A percentile compares a stretch with the other conserved stretches of the same genome.
Conservation (phyloP, 805 yeast genomes). For the Cyberlindnera galapagoensis region DNA sequence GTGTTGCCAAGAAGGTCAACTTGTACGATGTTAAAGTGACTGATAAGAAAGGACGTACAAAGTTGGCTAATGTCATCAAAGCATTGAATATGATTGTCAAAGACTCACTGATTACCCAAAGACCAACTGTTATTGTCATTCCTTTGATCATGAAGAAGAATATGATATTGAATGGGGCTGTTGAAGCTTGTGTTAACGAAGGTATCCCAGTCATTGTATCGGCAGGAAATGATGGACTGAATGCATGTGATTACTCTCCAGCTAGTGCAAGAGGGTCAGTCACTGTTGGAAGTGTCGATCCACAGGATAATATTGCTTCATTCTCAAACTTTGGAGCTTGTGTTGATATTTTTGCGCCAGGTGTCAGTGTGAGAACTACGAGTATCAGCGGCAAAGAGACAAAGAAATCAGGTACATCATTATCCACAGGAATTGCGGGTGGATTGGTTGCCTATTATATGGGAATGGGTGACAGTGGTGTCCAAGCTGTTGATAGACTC, state of each 20-base stretch:
- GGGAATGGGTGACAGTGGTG: slow-evolving; percentile 32
- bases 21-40: slow-evolving; percentile 39
- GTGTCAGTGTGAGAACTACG: slow-evolving; percentile 38
- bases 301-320: slow-evolving; percentile 47
- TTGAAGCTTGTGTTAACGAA: slow-evolving; percentile 33
- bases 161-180: slow-evolving; percentile 37
- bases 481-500: slow-evolving; percentile 32
- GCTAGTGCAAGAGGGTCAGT: slow-evolving; percentile 50
- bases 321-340: slow-evolving; percentile 44
- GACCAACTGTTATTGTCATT: slow-evolving; percentile 33
- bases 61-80: slow-evolving; percentile 27
- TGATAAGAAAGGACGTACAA: slow-evolving; percentile 31
- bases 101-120: slow-evolving; percentile 24
- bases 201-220: slow-evolving; percentile 43
- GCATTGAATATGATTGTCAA: slow-evolving; percentile 26
- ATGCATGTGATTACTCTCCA: slow-evolving; percentile 42
- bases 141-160: slow-evolving; percentile 33
- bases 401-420: slow-evolving; percentile 42
- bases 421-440: slow-evolving; percentile 39
- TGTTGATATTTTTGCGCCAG: slow-evolving; percentile 46
- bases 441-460: slow-evolving; percentile 39
- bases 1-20: slow-evolving; percentile 43
- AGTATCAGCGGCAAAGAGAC: slow-evolving; percentile 25
- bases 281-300: slow-evolving; percentile 87
- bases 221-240: slow-evolving; percentile 41